These are phyloP conservation scores for Trypanosoma theileri DNA, from an alignment of 208 protist species.

Conservation along the genomic window DNA sequence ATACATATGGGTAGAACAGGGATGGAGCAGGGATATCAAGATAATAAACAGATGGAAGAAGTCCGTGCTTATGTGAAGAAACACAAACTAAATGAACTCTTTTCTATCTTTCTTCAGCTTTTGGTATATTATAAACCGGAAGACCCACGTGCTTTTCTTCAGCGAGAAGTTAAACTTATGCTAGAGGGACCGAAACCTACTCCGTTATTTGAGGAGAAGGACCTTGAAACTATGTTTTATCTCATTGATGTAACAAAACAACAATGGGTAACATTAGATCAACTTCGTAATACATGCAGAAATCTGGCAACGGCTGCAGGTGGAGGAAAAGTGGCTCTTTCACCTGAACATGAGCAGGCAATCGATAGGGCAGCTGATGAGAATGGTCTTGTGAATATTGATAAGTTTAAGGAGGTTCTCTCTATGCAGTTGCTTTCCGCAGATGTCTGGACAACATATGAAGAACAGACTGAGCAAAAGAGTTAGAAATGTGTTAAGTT, in stretches of 20 bases:
- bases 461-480: background rate
- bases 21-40: constrained; percentile 6
- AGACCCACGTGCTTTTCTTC: constrained; percentile 76
- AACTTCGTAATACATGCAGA: constrained; percentile 85
- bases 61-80: constrained; percentile 75
- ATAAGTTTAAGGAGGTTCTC: constrained; percentile 86
- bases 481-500: background rate
- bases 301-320: constrained; percentile 69
- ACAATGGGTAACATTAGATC: constrained; percentile 73
- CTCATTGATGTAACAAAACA: constrained; percentile 90
- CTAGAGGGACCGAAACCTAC: constrained; percentile 56
- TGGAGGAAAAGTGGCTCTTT: constrained; percentile 31
- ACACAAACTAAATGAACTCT: constrained; percentile 83
- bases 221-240: constrained; percentile 92
- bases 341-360: constrained; percentile 52
- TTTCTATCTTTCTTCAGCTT: constrained; percentile 87
- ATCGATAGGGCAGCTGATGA: constrained; percentile 67
- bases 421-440: constrained; percentile 61
- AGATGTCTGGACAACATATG: constrained; percentile 60
- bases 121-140: constrained; percentile 82
- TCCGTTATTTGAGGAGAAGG: constrained; percentile 81
- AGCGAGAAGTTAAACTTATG: constrained; percentile 72
- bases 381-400: constrained; percentile 68
- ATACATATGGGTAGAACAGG: background rate
- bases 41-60: constrained; percentile 26